Conservation (phyloP, 805 yeast species). For the Scheffersomyces coipomensis region DNA sequence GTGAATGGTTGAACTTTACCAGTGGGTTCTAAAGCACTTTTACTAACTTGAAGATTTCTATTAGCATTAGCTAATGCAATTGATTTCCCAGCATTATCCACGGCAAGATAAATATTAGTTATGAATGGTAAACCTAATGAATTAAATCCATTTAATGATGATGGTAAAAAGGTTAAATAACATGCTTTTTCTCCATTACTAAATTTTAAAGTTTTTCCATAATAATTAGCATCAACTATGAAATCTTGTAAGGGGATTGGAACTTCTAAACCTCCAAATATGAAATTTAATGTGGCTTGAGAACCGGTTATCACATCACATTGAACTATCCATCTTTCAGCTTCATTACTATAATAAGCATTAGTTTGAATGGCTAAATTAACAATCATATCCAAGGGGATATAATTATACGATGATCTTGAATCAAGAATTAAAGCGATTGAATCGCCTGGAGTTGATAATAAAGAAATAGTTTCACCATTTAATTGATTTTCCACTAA, state of each 20-base stretch:
- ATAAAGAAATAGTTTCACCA: constrained; percentile 35
- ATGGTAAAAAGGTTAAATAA: constrained; percentile 49
- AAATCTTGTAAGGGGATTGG: constrained; percentile 50
- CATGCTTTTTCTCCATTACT: constrained; percentile 60
- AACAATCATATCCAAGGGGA: constrained; percentile 58
- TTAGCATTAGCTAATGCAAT: constrained; percentile 58
- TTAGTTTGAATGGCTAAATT: constrained; percentile 67
- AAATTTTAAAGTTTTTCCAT: constrained; percentile 42
- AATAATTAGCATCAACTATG: constrained; percentile 35
- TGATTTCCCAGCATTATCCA: constrained; percentile 55
- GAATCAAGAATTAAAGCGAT: constrained; percentile 62
- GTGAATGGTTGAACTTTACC: constrained; percentile 1
- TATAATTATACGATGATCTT: constrained; percentile 43
- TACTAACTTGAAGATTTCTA: constrained; percentile 9
- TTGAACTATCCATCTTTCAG: constrained; percentile 58
- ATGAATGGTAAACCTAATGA: constrained; percentile 61
- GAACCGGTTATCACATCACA: constrained; percentile 48
- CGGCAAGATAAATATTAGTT: constrained; percentile 53
- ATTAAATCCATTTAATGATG: constrained; percentile 45
- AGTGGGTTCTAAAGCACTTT: not conserved
- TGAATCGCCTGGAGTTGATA: constrained; percentile 24
- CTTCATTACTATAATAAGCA: constrained; percentile 53
- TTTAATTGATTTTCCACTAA: constrained; percentile 25
- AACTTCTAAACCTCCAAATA: constrained; percentile 51
- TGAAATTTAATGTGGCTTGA: constrained; percentile 51